phyloP scores from a whole-genome alignment of 202 grass and related monocot genomes.

The Saccharum hybrid region DNA sequence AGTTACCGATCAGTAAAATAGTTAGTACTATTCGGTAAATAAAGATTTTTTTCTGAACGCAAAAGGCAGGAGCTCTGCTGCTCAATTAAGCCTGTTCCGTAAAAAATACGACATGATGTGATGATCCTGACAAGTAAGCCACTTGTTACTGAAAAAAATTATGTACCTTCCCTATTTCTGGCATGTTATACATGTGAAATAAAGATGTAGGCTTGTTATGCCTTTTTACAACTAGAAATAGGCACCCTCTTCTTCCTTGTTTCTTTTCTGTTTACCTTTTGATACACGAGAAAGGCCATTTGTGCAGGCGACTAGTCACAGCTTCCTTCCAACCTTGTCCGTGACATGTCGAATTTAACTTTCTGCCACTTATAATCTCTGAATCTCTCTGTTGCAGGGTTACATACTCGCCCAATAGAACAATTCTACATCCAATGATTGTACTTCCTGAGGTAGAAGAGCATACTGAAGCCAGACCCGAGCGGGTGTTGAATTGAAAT shows the following conservation, averaged over 20 bases:
- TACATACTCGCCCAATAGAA: constrained; percentile 36
- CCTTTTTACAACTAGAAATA: constrained; percentile 20
- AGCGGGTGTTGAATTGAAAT: constrained; percentile 44
- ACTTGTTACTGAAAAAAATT: constrained; percentile 4
- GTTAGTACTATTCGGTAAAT: not conserved
- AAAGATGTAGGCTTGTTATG: constrained; percentile 28
- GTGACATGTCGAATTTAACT: constrained; percentile 14
- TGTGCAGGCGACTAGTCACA: constrained; percentile 13
- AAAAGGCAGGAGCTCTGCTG: not conserved
- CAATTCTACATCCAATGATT: constrained; percentile 13
- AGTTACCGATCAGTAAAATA: constrained; percentile 1
- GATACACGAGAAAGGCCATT: constrained; percentile 14
- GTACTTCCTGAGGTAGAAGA: constrained; percentile 38
- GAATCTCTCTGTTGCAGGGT: constrained; percentile 35
- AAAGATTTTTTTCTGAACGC: not conserved
- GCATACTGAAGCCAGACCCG: constrained; percentile 29
- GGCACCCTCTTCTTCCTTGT: not conserved
- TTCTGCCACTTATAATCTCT: constrained; percentile 38
- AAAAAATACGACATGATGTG: constrained; percentile 17
- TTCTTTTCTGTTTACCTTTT: constrained; percentile 15
- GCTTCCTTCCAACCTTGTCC: not conserved
- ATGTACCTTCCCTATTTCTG: constrained; percentile 7
- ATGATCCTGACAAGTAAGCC: constrained; percentile 30
- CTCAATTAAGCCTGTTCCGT: not conserved
- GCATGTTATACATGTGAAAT: constrained; percentile 29